Evolutionary conservation across 2,329 filamentous ascomycete species (phyloP).

Genomic region (Trichoderma simmonsii): DNA sequence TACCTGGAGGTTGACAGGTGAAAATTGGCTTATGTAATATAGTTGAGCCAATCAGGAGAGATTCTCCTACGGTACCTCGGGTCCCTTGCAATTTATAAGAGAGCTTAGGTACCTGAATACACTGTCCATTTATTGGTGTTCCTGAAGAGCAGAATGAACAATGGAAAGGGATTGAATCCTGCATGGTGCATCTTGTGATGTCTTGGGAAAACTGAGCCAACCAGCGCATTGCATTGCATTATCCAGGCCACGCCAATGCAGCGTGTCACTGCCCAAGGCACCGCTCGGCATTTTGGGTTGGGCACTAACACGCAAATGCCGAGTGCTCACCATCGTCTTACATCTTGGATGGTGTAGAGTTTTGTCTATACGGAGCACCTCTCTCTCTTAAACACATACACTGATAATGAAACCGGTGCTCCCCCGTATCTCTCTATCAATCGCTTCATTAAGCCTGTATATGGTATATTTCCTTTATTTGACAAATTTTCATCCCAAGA

Average conservation of each 20-base stretch:
- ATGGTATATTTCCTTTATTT: background rate
- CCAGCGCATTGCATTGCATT: background rate
- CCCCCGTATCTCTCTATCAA: background rate
- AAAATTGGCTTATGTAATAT: background rate
- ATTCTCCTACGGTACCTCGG: background rate
- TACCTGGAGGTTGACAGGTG: background rate
- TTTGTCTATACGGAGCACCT: background rate
- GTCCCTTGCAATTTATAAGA: background rate
- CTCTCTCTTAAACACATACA: background rate
- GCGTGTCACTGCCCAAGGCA: slow-evolving; percentile 2
- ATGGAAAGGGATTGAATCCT: background rate
- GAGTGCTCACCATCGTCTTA: background rate
- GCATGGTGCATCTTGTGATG: background rate
- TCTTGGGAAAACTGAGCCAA: background rate
- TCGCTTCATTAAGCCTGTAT: background rate
- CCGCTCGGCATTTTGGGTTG: background rate
- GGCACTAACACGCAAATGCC: background rate
- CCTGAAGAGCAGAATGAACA: background rate
- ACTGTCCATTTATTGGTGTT: background rate
- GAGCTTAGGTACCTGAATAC: background rate
- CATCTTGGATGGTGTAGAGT: background rate
- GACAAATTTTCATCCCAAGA: background rate
- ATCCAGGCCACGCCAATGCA: background rate
- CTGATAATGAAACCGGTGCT: background rate
- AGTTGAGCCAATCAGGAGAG: background rate